phyloP scores from a whole-genome alignment of 169 alveolate genomes.

The Eimeria sp. region DNA sequence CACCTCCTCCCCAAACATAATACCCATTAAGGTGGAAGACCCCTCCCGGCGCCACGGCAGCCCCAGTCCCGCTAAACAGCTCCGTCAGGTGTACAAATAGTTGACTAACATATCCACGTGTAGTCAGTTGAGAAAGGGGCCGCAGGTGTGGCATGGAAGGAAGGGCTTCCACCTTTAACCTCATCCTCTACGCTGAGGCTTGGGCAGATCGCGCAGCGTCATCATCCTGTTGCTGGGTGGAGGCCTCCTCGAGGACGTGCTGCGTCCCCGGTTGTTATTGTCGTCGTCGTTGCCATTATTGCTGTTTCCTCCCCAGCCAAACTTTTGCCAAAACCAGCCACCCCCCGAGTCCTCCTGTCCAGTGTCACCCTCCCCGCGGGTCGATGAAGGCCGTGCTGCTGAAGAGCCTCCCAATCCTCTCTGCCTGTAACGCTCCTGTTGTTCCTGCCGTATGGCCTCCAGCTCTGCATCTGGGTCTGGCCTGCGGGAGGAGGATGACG shows the following conservation, averaged over 20 bases:
- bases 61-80: background rate
- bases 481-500: slow-evolving; percentile 29
- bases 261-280: slow-evolving; percentile 13
- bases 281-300: background rate
- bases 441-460: slow-evolving; percentile 38
- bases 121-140: background rate
- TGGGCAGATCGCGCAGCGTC: slow-evolving; percentile 67
- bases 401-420: slow-evolving; percentile 30
- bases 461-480: slow-evolving; percentile 24
- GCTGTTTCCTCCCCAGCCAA: slow-evolving; percentile 52
- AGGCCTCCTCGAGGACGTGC: slow-evolving; percentile 45
- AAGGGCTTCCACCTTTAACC: slow-evolving; percentile 39
- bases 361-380: background rate
- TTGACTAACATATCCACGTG: background rate
- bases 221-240: slow-evolving; percentile 50
- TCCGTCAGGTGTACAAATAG: background rate
- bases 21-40: background rate
- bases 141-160: background rate
- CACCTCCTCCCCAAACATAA: background rate
- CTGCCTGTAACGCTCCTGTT: slow-evolving; percentile 44
- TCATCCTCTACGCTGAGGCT: slow-evolving; percentile 56
- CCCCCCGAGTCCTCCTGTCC: background rate
- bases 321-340: slow-evolving; percentile 55
- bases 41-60: background rate
- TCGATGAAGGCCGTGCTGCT: slow-evolving; percentile 17